Evolutionary conservation across 169 alveolate genomes (phyloP).

Genomic region (Plasmodium relictum): DNA sequence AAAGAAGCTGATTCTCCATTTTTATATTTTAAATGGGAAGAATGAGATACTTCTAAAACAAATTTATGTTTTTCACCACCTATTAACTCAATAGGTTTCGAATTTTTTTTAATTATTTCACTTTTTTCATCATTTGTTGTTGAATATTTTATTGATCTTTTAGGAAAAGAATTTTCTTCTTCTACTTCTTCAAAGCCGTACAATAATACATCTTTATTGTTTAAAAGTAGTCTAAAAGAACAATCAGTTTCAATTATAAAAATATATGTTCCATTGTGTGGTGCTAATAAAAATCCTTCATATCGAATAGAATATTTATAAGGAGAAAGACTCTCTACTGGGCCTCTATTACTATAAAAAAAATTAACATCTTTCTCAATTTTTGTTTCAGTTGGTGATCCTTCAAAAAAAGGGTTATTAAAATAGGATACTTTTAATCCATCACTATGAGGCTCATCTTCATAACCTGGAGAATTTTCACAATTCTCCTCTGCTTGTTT

Average conservation of each 20-base stretch:
- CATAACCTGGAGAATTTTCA: conserved; percentile 81
- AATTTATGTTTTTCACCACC: conserved; percentile 90
- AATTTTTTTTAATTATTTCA: conserved; percentile 76
- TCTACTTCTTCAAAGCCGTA: conserved; percentile 9
- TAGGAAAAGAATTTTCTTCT: conserved; percentile 6
- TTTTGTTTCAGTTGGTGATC: conserved; percentile 85
- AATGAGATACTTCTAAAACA: conserved; percentile 88
- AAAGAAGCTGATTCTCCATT: conserved; percentile 80
- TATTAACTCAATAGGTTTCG: conserved; percentile 86
- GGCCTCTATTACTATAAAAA: conserved; percentile 86
- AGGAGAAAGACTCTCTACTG: conserved; percentile 88
- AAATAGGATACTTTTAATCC: conserved; percentile 86
- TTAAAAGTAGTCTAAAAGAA: conserved; percentile 50
- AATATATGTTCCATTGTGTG: conserved; percentile 83
- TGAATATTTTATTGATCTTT: conserved; percentile 41
- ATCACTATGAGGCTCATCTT: conserved; percentile 84
- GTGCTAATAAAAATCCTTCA: conserved; percentile 86
- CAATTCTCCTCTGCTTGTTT: conserved; percentile 83
- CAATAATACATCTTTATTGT: conserved; percentile 36
- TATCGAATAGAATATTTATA: conserved; percentile 88
- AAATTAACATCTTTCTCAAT: conserved; percentile 89
- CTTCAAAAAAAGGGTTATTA: conserved; percentile 81
- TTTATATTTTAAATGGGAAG: conserved; percentile 86
- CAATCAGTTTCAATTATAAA: conserved; percentile 77
- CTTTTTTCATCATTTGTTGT: conserved; percentile 78